Evolutionary conservation across 352 stramenopile species (phyloP), one percentile per base, ranked within the genome.

Genomic region (Phytophthora idaei): DNA sequence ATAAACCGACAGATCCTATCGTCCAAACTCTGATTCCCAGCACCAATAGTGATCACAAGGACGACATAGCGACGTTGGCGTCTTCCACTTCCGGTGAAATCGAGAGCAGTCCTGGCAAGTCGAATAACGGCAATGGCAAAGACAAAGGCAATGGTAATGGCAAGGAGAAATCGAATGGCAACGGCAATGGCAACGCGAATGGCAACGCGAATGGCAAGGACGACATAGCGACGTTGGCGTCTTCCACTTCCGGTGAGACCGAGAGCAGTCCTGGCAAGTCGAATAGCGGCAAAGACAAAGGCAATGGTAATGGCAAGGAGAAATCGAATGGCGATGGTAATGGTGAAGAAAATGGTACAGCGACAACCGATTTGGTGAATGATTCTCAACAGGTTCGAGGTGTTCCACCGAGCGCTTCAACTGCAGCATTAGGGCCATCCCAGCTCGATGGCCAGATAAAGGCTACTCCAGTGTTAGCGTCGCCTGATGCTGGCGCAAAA

Each of bases 91-190:
- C 46, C 9, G 28, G 3, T 28, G n/a, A 2, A 5, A 52, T 14
- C 7, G 54, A 44, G 7, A 59, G 36, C 47, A 27, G 25, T 14
- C 45, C 32, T 49, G 52, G 52, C 11, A 49, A 49, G 1, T 27
- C 21, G 25, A 59, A 59, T 12, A 59, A 59, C 39, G 36, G 21
- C 21, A 50, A 50, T 25, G 47, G 47, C 28, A 53, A 41, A 28
- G 47, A 14, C 28, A 53, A 53, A 28, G 47, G 47, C 28, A 53
- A 53, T 12, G 32, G 8, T 52, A 10, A 27, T 37, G 47, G 15
- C 12, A 53, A 36, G 34, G 34, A 39, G 9, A 39, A 6, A 3
- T 28, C 28, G 47, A 52, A 37, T 12, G 41, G 54, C 28, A 51
- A 46, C 12, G 37, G 11, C 48, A 55, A 44, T 29, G 29, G 46